Evolutionary conservation across 129 eudicot genomes (phyloP).

Genomic region (Helianthus annuus): HanXRQr2.0-SUNRISE NC_035448.2:139578173-139578672

Average conservation of each 20-base stretch:
- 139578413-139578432: not conserved
- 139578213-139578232: slow-evolving; percentile 19
- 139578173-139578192: too few species aligned
- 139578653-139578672: too few species aligned
- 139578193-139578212: not conserved
- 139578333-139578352: too few species aligned
- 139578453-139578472: not conserved
- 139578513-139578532: not conserved
- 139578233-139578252: not conserved
- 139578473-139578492: not conserved
- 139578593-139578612: too few species aligned
- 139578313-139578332: too few species aligned
- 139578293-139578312: too few species aligned
- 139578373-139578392: not conserved
- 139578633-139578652: too few species aligned
- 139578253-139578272: not conserved
- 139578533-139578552: not conserved
- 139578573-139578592: not conserved
- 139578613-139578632: too few species aligned
- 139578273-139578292: slow-evolving; percentile 1
- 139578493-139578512: too few species aligned
- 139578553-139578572: not conserved
- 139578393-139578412: not conserved
- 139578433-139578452: not conserved
- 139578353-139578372: too few species aligned